Base-by-base conservation (phyloP, 2,329 filamentous ascomycete genomes). In the Diaporthe citriasiana region DNA sequence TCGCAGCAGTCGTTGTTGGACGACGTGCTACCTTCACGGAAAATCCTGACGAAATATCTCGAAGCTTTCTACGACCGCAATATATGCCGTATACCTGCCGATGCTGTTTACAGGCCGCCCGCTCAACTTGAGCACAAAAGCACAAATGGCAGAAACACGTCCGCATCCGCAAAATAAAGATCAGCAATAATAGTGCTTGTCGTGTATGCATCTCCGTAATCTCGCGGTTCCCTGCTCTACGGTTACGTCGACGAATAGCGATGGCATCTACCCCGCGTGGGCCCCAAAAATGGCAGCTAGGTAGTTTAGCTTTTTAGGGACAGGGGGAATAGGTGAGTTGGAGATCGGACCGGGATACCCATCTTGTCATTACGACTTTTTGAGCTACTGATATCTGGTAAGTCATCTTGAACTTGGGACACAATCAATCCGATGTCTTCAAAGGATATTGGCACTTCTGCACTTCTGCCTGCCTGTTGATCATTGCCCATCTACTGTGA, bases 241-340 rank as follows among this genome's bases (percentile, higher is more conserved):
- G 9, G 63, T 68, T 68, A 68, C 63, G n/a, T 68, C 63, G 63
- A 68, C 47, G n/a, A 53, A 72, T 57, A 30, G 27, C 15, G 10
- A 69, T 35, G 27, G 25, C 27, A 17, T 50, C 15, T 74, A 73
- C 63, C 73, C 73, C 73, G 70, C 70, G 9, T n/a, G 17, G 15
- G 25, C 19, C n/a, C 56, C 25, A 1, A 38, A 70, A 70, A 19
- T 35, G 73, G 73, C 71, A 75, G 73, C 63, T 75, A 19, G 73
- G 71, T 75, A 19, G 4, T 60, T 59, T 57, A 19, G 13, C 57
- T 35, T 57, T 51, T 50, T 19, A 17, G 47, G 25, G 42, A 19
- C 42, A 22, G 15, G 17, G 22, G 25, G 53, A 22, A 1, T 60
- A 56, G 8, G 65, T 66, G 45, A 57, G 38, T 4, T 73, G 73